Percentiles rank a stretch among this genome's conserved stretches.
Evolutionary conservation across 805 yeast genomes (phyloP).

Genomic region (Ascoidea asiatica): DNA sequence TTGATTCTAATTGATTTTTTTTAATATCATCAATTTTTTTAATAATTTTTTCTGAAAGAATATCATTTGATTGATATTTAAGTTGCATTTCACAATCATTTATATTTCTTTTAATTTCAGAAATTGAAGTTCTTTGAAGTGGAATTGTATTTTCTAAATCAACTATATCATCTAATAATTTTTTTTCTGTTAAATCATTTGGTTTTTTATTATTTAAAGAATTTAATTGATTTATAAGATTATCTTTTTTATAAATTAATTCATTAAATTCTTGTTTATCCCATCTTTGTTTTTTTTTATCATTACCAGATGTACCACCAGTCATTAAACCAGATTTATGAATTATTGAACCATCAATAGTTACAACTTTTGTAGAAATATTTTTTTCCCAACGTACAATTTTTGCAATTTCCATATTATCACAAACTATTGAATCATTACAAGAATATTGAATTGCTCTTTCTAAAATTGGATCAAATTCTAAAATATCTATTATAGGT

Average conservation of each 20-base stretch:
- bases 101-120: slow-evolving; percentile 29
- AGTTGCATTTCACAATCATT: slow-evolving; percentile 31
- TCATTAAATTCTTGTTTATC: slow-evolving; percentile 53
- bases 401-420: slow-evolving; percentile 54
- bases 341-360: slow-evolving; percentile 74
- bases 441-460: slow-evolving; percentile 72
- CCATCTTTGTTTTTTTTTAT: slow-evolving; percentile 42
- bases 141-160: slow-evolving; percentile 32
- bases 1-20: slow-evolving; percentile 8
- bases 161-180: slow-evolving; percentile 41
- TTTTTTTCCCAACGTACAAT: slow-evolving; percentile 53
- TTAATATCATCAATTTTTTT: slow-evolving; percentile 12
- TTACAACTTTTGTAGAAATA: slow-evolving; percentile 53
- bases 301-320: slow-evolving; percentile 57
- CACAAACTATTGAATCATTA: slow-evolving; percentile 70
- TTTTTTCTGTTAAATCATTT: slow-evolving; percentile 41
- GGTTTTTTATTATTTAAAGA: slow-evolving; percentile 28
- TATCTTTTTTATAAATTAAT: slow-evolving; percentile 36
- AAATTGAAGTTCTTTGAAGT: slow-evolving; percentile 27
- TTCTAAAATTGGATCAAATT: slow-evolving; percentile 53
- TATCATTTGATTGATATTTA: slow-evolving; percentile 5
- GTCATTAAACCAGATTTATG: slow-evolving; percentile 86
- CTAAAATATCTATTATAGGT: slow-evolving; percentile 64
- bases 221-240: slow-evolving; percentile 36
- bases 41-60: slow-evolving; percentile 13